phyloP scores from a whole-genome alignment of 2,329 filamentous ascomycete species.

The Diplocarpon rosae region DNA sequence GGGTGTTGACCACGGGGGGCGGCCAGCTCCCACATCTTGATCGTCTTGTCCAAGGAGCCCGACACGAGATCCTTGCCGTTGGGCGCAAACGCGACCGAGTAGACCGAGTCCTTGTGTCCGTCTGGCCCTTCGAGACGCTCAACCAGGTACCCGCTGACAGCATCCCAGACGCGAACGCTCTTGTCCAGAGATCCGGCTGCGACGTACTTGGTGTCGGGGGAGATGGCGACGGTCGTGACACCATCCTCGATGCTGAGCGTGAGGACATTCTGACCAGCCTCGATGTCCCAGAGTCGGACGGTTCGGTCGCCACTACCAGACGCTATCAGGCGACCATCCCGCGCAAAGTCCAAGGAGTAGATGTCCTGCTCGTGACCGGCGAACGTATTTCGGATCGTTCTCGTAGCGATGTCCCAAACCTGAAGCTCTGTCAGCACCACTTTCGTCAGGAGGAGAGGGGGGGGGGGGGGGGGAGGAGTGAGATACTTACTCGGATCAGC shows the following conservation, averaged over 20 bases:
- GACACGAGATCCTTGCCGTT: conserved; percentile 88
- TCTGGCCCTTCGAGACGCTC: conserved; percentile 88
- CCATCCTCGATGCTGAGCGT: conserved; percentile 91
- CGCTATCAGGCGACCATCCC: conserved; percentile 86
- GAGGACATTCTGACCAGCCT: conserved; percentile 69
- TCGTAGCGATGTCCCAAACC: conserved; percentile 87
- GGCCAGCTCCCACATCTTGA: conserved; percentile 97
- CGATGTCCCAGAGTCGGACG: conserved; percentile 92
- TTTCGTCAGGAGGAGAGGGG: neutral
- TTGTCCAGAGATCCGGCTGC: conserved; percentile 93
- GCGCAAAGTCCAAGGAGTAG: conserved; percentile 89
- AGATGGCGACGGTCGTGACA: conserved; percentile 95
- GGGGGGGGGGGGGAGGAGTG: neutral
- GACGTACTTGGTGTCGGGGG: conserved; percentile 85
- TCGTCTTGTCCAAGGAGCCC: conserved; percentile 92
- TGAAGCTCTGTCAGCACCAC: conserved; percentile 29
- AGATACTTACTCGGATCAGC: conserved; percentile 68
- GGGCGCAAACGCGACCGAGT: conserved; percentile 91
- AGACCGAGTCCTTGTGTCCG: conserved; percentile 94
- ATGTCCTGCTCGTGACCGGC: conserved; percentile 98
- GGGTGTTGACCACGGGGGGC: conserved; percentile 56
- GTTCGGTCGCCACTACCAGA: conserved; percentile 92
- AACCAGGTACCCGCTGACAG: conserved; percentile 71
- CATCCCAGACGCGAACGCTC: conserved; percentile 96
- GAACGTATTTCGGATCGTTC: conserved; percentile 85